Evolutionary conservation across 2,329 filamentous ascomycete species (phyloP).

Genomic region (Fusarium sp.): DNA sequence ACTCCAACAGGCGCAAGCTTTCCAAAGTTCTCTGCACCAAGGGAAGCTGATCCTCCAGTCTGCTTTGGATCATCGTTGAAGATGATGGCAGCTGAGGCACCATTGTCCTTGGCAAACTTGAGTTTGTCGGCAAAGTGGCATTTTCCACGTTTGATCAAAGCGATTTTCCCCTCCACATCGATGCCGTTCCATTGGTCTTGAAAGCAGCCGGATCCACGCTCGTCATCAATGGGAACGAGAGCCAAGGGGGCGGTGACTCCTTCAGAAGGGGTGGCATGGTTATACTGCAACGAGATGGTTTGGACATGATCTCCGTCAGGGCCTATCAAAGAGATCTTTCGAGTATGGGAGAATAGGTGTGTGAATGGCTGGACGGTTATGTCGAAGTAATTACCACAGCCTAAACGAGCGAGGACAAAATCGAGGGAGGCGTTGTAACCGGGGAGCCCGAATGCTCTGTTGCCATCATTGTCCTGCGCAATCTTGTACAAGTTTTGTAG

Average conservation of each 20-base stretch:
- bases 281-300: conserved; percentile 53
- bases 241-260: conserved; percentile 49
- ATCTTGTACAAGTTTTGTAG: conserved; percentile 14
- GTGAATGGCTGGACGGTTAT: conserved; percentile 20
- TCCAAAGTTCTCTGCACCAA: conserved; percentile 56
- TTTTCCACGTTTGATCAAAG: conserved; percentile 56
- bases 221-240: conserved; percentile 49
- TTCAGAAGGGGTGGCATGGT: conserved; percentile 51
- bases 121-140: conserved; percentile 56
- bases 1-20: conserved; percentile 50
- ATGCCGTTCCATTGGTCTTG: conserved; percentile 54
- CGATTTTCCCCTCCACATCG: conserved; percentile 54
- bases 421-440: conserved; percentile 31
- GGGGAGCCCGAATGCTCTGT: conserved; percentile 22
- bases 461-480: conserved; percentile 15
- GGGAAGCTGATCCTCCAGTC: conserved; percentile 59
- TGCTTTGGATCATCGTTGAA: conserved; percentile 69
- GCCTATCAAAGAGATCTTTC: conserved; percentile 3
- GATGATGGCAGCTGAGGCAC: conserved; percentile 62
- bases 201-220: conserved; percentile 50
- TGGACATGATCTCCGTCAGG: conserved; percentile 9
- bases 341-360: conserved; percentile 23
- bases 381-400: conserved; percentile 4
- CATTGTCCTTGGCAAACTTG: conserved; percentile 49
- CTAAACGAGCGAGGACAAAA: conserved; percentile 8